phyloP scores from a whole-genome alignment of 495 filamentous ascomycete genomes.

The Pseudoneurospora amorphoporcata region DNA sequence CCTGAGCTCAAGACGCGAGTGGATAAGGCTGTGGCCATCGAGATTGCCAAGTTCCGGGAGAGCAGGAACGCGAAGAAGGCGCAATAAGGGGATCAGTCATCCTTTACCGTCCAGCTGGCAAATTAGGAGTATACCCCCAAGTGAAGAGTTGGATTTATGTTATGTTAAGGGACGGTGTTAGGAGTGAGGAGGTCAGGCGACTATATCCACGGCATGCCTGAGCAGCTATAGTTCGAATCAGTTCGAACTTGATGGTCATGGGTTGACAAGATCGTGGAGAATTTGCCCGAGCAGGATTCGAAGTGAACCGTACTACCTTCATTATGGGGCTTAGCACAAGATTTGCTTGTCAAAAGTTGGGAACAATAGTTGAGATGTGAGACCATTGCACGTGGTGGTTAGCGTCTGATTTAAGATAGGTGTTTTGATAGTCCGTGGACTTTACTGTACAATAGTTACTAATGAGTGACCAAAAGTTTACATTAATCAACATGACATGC shows the following conservation, averaged over 20 bases:
- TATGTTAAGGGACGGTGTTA: neutral
- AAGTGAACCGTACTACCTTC: neutral
- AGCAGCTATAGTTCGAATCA: neutral
- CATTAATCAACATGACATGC: neutral
- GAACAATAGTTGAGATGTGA: neutral
- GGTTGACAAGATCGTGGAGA: neutral
- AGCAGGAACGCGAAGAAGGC: slow-evolving; percentile 23
- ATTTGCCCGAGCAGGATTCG: neutral
- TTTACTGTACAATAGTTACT: neutral
- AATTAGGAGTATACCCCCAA: neutral
- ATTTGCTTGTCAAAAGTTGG: neutral
- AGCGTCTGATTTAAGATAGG: neutral
- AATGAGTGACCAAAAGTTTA: neutral
- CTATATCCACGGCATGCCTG: neutral
- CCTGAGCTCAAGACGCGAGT: slow-evolving; percentile 74
- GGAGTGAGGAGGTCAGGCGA: neutral
- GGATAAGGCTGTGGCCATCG: slow-evolving; percentile 59
- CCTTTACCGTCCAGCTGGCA: neutral
- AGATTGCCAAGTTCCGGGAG: slow-evolving; percentile 50
- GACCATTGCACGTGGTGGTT: neutral
- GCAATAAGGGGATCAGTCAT: neutral
- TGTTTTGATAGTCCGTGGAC: neutral
- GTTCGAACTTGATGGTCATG: neutral
- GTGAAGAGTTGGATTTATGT: neutral
- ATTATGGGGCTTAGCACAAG: neutral